Conservation (phyloP, 495 filamentous ascomycete species). For the Daldinia loculata region DNA sequence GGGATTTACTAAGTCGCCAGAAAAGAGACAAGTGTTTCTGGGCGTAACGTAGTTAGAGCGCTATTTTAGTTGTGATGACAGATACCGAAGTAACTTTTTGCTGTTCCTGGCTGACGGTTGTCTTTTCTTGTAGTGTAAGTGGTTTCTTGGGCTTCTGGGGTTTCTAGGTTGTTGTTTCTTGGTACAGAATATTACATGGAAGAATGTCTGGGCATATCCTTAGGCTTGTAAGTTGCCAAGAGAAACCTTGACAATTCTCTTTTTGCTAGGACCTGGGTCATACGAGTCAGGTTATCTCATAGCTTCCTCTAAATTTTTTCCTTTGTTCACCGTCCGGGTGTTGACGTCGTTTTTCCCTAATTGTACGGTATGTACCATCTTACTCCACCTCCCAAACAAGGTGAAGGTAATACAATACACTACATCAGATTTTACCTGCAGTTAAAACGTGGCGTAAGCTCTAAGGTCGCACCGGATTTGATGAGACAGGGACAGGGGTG, state of each 20-base stretch:
- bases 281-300: conserved; percentile 24
- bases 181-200: conserved; percentile 15
- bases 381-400: conserved; percentile 26
- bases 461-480: conserved; percentile 20
- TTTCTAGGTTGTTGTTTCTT: conserved; percentile 3
- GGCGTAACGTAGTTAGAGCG: conserved; percentile 13
- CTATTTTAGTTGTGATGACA: conserved; percentile 11
- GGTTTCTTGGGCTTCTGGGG: conserved; percentile 4
- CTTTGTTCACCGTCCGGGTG: conserved; percentile 11
- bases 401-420: conserved; percentile 1
- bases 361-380: not conserved
- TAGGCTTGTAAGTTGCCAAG: conserved; percentile 17
- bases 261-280: not conserved
- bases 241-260: not conserved
- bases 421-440: conserved; percentile 18
- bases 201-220: conserved; percentile 4
- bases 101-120: conserved; percentile 17
- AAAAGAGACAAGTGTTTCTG: conserved; percentile 18
- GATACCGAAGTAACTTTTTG: not conserved
- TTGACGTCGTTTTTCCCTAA: conserved; percentile 6
- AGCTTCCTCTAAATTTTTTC: not conserved
- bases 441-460: conserved; percentile 43
- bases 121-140: conserved; percentile 10
- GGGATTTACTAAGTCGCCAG: conserved; percentile 20
- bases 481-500: not conserved